Evolutionary conservation across 164 flowering plant species (phyloP).

Genomic region (Vitis labrusca): DNA sequence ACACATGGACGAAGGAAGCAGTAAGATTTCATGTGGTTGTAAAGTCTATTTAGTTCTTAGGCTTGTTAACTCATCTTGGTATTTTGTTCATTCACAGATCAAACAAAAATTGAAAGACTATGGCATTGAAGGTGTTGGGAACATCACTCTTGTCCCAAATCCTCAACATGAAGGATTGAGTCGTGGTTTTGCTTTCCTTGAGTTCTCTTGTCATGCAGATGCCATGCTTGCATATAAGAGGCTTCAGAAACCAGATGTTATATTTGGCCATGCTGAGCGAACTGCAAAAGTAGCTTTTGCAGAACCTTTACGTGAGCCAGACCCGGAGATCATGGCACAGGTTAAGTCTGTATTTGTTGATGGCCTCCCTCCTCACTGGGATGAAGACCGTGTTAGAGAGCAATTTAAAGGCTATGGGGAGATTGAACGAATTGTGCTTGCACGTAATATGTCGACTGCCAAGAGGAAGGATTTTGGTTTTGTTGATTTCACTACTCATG

Average conservation of each 20-base stretch:
- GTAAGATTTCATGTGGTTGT: conserved; percentile 36
- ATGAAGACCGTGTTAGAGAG: conserved; percentile 65
- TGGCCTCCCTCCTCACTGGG: conserved; percentile 77
- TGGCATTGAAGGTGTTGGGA: conserved; percentile 55
- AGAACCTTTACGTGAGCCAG: conserved; percentile 79
- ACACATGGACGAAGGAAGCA: conserved; percentile 90
- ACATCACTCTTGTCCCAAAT: conserved; percentile 68
- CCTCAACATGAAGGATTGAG: conserved; percentile 70
- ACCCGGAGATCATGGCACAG: conserved; percentile 75
- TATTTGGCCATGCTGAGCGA: conserved; percentile 81
- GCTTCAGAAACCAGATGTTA: conserved; percentile 75
- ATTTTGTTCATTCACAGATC: conserved; percentile 39
- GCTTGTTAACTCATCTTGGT: conserved; percentile 10
- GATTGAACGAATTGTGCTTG: conserved; percentile 56
- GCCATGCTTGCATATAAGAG: conserved; percentile 80
- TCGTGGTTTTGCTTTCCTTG: conserved; percentile 78
- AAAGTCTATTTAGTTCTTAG: background rate
- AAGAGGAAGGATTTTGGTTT: conserved; percentile 87
- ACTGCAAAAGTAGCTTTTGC: conserved; percentile 88
- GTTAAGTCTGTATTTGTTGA: conserved; percentile 79
- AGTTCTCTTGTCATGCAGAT: conserved; percentile 72
- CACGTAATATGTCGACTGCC: conserved; percentile 83
- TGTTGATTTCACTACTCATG: conserved; percentile 69
- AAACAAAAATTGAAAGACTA: conserved; percentile 59
- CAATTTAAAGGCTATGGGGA: conserved; percentile 63